Percentiles rank a stretch among this genome's conserved stretches.
Conservation (phyloP, 345 rosid genomes). For the Eucalyptus regnans region DNA sequence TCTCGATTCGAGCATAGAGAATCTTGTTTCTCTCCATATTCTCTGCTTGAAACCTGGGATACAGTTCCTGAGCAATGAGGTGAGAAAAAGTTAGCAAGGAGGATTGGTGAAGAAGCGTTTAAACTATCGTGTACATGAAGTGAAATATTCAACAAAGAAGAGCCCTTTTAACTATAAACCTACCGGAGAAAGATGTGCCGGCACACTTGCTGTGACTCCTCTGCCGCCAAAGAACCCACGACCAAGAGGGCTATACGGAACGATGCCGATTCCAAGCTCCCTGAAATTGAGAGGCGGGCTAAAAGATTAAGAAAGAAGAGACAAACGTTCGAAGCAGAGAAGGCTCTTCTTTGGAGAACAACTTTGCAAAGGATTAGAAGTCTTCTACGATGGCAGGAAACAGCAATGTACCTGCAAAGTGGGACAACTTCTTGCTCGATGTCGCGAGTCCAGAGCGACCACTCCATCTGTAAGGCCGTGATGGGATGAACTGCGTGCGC, state of each 20-base stretch:
- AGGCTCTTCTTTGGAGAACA: neutral
- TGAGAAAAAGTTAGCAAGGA: neutral
- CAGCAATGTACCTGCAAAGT: conserved; percentile 7
- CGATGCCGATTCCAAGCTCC: conserved; percentile 8
- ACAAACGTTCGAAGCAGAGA: neutral
- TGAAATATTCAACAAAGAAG: neutral
- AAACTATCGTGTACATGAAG: neutral
- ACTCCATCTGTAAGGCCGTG: conserved; percentile 33
- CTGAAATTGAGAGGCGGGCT: neutral
- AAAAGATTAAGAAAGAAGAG: neutral
- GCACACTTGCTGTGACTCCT: neutral
- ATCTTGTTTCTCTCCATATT: neutral
- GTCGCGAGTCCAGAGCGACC: conserved; percentile 20
- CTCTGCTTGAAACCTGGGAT: neutral
- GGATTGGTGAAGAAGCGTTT: neutral
- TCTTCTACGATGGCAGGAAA: neutral
- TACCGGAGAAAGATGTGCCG: neutral
- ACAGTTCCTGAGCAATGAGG: neutral
- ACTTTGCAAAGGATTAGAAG: neutral
- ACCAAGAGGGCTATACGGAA: conserved; percentile 8
- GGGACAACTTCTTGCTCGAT: conserved; percentile 29
- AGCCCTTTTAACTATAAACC: neutral
- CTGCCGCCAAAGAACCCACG: neutral
- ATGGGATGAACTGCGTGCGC: conserved; percentile 36
- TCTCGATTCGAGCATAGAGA: neutral